Conservation (phyloP, 2,329 filamentous ascomycete genomes). For the Penicillium frequentans region DNA sequence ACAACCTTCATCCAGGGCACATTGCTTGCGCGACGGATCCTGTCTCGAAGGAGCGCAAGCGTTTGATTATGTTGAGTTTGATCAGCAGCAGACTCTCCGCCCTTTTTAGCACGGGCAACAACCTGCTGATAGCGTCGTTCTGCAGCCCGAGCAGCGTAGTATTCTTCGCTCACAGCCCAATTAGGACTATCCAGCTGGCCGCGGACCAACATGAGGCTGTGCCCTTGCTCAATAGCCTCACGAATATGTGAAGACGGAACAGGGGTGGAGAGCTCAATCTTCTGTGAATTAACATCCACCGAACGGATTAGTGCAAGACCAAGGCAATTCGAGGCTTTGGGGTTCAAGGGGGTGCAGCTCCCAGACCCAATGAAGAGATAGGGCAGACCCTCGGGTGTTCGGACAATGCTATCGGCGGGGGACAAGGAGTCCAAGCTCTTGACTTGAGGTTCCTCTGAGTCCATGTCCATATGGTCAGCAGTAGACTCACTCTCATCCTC, state of each 20-base stretch:
- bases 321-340: conserved; percentile 48
- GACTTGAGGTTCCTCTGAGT: conserved; percentile 9
- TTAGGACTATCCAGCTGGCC: conserved; percentile 47
- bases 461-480: conserved; percentile 22
- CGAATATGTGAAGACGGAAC: conserved; percentile 34
- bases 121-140: conserved; percentile 32
- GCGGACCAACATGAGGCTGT: conserved; percentile 50
- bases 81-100: conserved; percentile 7
- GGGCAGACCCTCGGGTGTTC: conserved; percentile 50
- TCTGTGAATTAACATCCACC: conserved; percentile 39
- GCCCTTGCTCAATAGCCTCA: conserved; percentile 33
- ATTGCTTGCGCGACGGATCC: conserved; percentile 37
- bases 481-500: conserved; percentile 10
- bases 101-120: conserved; percentile 22
- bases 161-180: conserved; percentile 47
- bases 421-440: background rate
- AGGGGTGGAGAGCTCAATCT: conserved; percentile 52
- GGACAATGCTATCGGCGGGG: conserved; percentile 30
- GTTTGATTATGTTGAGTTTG: conserved; percentile 19
- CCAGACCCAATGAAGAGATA: conserved; percentile 49
- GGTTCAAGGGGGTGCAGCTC: conserved; percentile 47
- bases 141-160: conserved; percentile 39
- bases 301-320: conserved; percentile 51
- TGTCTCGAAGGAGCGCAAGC: conserved; percentile 32
- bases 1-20: conserved; percentile 45